Conservation (phyloP, 2,329 filamentous ascomycete genomes). For the Sclerotinia borealis region DNA sequence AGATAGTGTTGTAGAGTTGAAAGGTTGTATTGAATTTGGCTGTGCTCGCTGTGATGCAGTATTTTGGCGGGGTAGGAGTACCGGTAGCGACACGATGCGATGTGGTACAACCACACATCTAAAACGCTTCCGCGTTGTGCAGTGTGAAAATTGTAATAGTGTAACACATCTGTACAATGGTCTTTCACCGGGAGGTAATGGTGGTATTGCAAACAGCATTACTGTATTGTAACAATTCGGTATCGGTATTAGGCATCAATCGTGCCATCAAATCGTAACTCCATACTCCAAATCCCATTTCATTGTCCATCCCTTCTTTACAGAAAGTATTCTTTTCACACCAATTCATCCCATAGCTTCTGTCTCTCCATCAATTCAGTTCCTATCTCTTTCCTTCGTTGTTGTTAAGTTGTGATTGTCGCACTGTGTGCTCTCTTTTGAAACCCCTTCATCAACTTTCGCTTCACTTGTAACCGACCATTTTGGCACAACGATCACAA, state of each 20-base stretch:
- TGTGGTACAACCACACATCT: not conserved
- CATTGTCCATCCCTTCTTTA: not conserved
- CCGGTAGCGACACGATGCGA: not conserved
- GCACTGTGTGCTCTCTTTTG: not conserved
- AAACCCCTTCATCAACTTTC: conserved; percentile 3
- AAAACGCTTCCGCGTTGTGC: not conserved
- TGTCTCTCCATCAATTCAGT: not conserved
- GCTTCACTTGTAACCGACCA: conserved; percentile 56
- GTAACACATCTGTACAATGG: not conserved
- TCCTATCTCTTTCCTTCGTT: not conserved
- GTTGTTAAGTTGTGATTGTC: not conserved
- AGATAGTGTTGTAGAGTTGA: not conserved
- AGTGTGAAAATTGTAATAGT: not conserved
- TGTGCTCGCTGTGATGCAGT: not conserved
- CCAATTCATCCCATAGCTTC: not conserved
- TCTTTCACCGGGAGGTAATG: not conserved
- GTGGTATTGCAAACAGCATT: not conserved
- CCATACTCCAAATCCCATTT: not conserved
- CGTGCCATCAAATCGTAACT: not conserved
- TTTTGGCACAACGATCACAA: conserved; percentile 56
- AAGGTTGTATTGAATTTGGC: conserved; percentile 1
- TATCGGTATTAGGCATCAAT: conserved; percentile 3
- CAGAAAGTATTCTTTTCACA: not conserved
- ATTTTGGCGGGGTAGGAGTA: not conserved
- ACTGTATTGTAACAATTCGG: conserved; percentile 6